A percentile compares a stretch with the other conserved stretches of the same genome.
These are phyloP conservation scores for Phaeosphaeriaceae sp. DNA, from an alignment of 2,329 filamentous ascomycete species.

Conservation along the genomic window DNA sequence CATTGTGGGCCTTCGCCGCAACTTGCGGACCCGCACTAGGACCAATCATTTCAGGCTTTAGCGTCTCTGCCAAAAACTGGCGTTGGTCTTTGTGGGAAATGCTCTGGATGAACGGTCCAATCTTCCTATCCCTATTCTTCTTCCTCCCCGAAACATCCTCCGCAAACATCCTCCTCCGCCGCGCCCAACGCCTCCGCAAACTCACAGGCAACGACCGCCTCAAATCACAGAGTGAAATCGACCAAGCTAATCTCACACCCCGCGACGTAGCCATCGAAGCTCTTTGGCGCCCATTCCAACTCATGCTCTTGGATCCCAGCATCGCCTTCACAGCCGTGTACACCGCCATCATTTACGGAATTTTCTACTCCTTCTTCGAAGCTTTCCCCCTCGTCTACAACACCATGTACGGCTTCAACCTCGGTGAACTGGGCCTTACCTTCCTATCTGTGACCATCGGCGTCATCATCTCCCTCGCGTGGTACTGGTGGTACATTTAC, in stretches of 20 bases:
- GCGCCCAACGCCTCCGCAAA: conserved; percentile 74
- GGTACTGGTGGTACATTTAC: conserved; percentile 75
- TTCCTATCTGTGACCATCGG: conserved; percentile 83
- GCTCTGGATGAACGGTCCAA: conserved; percentile 73
- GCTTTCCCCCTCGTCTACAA: conserved; percentile 72
- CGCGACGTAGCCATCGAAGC: conserved; percentile 58
- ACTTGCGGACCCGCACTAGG: conserved; percentile 69
- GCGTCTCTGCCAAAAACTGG: conserved; percentile 74
- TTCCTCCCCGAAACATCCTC: conserved; percentile 89
- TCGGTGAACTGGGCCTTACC: conserved; percentile 78
- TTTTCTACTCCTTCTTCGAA: conserved; percentile 78
- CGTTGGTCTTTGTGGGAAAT: conserved; percentile 89
- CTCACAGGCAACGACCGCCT: conserved; percentile 68
- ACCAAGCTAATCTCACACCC: conserved; percentile 55
- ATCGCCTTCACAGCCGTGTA: conserved; percentile 84
- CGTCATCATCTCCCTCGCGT: conserved; percentile 68
- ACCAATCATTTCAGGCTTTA: conserved; percentile 73
- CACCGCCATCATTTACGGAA: conserved; percentile 79
- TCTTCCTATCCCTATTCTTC: conserved; percentile 80
- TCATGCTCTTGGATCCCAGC: conserved; percentile 82
- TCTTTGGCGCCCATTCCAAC: conserved; percentile 77
- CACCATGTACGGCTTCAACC: conserved; percentile 76
- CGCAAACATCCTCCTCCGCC: conserved; percentile 73
- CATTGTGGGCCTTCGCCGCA: conserved; percentile 53
- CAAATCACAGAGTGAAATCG: conserved; percentile 80